phyloP scores from a whole-genome alignment of 169 alveolate species.

The Plasmodium cynomolgi region DNA sequence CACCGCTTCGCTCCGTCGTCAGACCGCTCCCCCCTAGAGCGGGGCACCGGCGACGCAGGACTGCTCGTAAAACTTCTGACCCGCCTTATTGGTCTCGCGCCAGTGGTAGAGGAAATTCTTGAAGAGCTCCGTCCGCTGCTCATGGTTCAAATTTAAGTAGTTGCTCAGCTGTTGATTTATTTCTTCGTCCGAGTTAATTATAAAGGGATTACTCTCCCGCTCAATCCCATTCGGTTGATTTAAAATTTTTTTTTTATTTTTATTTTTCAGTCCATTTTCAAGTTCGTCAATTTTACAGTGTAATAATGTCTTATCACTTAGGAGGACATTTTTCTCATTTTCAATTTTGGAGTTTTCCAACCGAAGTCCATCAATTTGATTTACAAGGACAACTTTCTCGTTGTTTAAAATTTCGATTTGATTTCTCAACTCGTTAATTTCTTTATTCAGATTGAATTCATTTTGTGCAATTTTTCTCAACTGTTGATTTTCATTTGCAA shows the following conservation, averaged over 20 bases:
- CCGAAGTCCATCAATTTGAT: slow-evolving; percentile 57
- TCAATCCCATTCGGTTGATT: background rate
- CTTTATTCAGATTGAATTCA: slow-evolving; percentile 52
- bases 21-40: background rate
- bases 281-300: slow-evolving; percentile 73
- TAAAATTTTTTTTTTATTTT: background rate
- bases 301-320: slow-evolving; percentile 59
- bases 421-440: slow-evolving; percentile 58
- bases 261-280: slow-evolving; percentile 53
- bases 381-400: slow-evolving; percentile 24
- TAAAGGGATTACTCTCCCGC: slow-evolving; percentile 37
- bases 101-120: slow-evolving; percentile 67
- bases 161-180: slow-evolving; percentile 44
- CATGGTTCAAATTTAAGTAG: slow-evolving; percentile 60
- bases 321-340: slow-evolving; percentile 68
- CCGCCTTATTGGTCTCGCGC: slow-evolving; percentile 73
- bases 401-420: slow-evolving; percentile 54
- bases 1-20: background rate
- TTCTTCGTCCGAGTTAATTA: slow-evolving; percentile 48
- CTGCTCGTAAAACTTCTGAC: slow-evolving; percentile 68
- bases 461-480: slow-evolving; percentile 43
- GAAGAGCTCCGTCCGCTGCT: slow-evolving; percentile 59
- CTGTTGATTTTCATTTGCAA: slow-evolving; percentile 45
- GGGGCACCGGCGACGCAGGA: slow-evolving; percentile 4
- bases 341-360: slow-evolving; percentile 72